These are phyloP conservation scores for Pittosporum tobira DNA, from an alignment of 129 eudicot genomes.

Conservation along the genomic window DNA sequence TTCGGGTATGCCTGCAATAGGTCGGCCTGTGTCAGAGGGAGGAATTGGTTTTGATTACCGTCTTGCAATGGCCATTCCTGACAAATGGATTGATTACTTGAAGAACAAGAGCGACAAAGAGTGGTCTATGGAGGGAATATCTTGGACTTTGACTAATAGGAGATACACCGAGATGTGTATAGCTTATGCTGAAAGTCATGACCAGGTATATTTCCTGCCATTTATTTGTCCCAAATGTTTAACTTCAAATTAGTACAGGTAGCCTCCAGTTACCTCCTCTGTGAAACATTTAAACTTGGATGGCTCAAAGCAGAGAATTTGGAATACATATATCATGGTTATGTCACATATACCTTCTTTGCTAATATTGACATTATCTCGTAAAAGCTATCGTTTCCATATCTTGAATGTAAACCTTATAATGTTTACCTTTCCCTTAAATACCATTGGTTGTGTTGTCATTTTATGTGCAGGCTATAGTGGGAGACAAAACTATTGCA, in stretches of 20 bases:
- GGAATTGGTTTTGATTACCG: constrained; percentile 96
- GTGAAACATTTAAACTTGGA: not conserved
- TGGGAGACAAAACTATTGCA: constrained; percentile 94
- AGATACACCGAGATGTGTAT: constrained; percentile 88
- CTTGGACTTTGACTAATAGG: constrained; percentile 78
- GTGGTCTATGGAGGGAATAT: constrained; percentile 84
- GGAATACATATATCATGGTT: not conserved
- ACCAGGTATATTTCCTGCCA: constrained; percentile 49
- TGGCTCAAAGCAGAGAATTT: not conserved
- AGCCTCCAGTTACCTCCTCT: not conserved
- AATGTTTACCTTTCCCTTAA: not conserved
- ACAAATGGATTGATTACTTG: constrained; percentile 89
- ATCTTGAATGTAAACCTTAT: not conserved
- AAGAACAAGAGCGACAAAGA: constrained; percentile 83
- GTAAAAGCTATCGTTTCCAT: not conserved
- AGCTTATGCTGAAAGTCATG: constrained; percentile 98
- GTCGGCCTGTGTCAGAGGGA: constrained; percentile 79
- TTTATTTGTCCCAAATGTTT: not conserved
- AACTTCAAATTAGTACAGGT: not conserved
- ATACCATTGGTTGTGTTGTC: constrained; percentile 12
- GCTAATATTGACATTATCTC: not conserved
- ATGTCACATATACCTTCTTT: not conserved
- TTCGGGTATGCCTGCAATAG: constrained; percentile 96
- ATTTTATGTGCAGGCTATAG: constrained; percentile 57
- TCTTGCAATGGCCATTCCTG: constrained; percentile 94